phyloP scores from a whole-genome alignment of 257 asterid genomes.

The Petrea volubilis region DNA sequence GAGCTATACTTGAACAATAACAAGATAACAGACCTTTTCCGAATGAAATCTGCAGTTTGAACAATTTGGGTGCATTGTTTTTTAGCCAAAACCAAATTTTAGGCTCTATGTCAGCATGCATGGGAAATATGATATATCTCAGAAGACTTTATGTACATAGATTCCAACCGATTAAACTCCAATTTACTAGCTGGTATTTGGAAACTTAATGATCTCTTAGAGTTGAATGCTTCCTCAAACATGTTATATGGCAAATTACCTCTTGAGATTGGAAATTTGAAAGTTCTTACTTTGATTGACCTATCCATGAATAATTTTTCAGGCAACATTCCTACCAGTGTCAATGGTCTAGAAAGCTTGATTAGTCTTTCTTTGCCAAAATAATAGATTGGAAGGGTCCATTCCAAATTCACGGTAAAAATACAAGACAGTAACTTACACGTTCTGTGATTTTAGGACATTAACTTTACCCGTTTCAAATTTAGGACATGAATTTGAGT shows the following conservation, averaged over 20 bases:
- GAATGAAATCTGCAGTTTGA: not conserved
- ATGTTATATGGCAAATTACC: constrained; percentile 2
- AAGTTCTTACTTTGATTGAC: constrained; percentile 1
- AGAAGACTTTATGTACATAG: constrained; percentile 1
- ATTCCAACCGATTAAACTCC: constrained; percentile 19
- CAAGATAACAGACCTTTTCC: constrained; percentile 5
- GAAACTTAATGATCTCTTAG: constrained; percentile 8
- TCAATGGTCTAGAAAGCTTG: constrained; percentile 7
- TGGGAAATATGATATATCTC: constrained; percentile 7
- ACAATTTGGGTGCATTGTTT: constrained; percentile 4
- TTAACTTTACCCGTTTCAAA: too few relatives aligned
- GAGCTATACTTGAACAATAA: not conserved
- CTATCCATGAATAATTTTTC: constrained; percentile 12
- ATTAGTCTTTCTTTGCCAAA: not conserved
- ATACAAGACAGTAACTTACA: too few relatives aligned
- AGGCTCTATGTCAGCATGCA: constrained; percentile 5
- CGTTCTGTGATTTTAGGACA: too few relatives aligned
- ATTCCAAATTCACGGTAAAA: constrained; percentile 15
- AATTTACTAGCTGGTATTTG: constrained; percentile 22
- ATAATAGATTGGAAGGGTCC: constrained; percentile 15
- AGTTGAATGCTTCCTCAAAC: constrained; percentile 15
- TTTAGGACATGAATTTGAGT: too few relatives aligned
- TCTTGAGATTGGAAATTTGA: constrained; percentile 12
- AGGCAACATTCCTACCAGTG: not conserved
- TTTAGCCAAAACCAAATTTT: not conserved